Evolutionary conservation across 495 filamentous ascomycete genomes (phyloP).

Genomic region (Podospora appendiculata): DNA sequence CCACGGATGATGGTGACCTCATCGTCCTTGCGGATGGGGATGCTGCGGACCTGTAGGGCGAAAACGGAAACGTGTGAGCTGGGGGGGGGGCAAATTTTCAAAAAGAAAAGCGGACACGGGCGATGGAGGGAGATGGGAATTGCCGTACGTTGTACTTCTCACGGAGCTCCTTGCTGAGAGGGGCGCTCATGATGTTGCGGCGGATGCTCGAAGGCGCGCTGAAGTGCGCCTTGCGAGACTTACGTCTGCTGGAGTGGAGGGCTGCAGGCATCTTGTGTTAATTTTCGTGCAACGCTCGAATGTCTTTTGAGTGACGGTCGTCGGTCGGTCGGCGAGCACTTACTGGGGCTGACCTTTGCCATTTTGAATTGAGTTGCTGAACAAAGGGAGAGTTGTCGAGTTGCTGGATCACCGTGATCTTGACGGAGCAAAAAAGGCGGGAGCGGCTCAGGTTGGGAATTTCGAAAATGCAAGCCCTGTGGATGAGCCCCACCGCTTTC

Average conservation of each 20-base stretch:
- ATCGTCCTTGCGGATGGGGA: constrained; percentile 97
- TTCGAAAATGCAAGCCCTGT: too few relatives aligned
- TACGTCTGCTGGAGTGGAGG: constrained; percentile 68
- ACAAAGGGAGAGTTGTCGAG: constrained; percentile 19
- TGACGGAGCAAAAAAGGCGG: constrained; percentile 1
- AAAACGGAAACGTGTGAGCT: constrained; percentile 6
- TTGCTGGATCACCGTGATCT: constrained; percentile 24
- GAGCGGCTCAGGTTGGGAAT: too few relatives aligned
- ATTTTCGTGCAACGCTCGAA: background rate
- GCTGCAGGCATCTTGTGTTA: constrained; percentile 22
- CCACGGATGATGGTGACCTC: constrained; percentile 86
- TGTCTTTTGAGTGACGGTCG: background rate
- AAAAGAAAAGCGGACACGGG: too few relatives aligned
- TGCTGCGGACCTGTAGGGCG: constrained; percentile 69
- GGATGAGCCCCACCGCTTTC: background rate
- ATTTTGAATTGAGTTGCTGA: constrained; percentile 27
- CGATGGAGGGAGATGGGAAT: constrained; percentile 1
- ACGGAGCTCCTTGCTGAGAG: constrained; percentile 88
- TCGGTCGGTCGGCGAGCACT: constrained; percentile 2
- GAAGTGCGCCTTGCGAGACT: constrained; percentile 98
- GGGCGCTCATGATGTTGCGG: constrained; percentile 88
- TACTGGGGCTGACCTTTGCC: constrained; percentile 26
- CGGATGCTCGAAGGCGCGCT: constrained; percentile 82
- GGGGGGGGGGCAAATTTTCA: background rate
- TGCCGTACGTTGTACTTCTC: constrained; percentile 85